These are phyloP conservation scores for Ceratocystis albifundus DNA, from an alignment of 2,329 filamentous ascomycete genomes.

Conservation along the genomic window DNA sequence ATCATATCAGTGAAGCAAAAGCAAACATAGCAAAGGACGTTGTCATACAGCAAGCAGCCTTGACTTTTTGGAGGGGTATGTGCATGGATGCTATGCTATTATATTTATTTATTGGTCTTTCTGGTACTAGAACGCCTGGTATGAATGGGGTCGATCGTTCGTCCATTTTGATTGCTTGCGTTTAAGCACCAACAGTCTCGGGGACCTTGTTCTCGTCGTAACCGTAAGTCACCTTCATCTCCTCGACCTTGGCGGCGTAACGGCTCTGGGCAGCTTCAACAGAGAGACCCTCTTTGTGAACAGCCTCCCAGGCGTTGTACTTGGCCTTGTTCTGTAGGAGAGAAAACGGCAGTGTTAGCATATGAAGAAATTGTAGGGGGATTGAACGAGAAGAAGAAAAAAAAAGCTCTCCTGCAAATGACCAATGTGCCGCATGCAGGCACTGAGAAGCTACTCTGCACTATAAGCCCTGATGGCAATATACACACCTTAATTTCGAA, in stretches of 20 bases:
- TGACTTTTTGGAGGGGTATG: too few species aligned
- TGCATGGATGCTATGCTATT: neutral
- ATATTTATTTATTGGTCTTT: neutral
- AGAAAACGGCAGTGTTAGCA: conserved; percentile 13
- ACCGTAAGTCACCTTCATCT: conserved; percentile 58
- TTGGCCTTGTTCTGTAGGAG: conserved; percentile 61
- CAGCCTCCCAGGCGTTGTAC: conserved; percentile 62
- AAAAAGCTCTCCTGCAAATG: too few species aligned
- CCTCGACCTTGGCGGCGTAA: conserved; percentile 63
- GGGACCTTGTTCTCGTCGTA: conserved; percentile 53
- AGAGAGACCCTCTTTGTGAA: conserved; percentile 51
- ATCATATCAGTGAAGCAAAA: too few species aligned
- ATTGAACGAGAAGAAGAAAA: neutral
- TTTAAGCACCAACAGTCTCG: conserved; percentile 40
- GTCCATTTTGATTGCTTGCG: neutral
- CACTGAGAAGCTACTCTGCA: neutral
- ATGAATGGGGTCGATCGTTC: neutral
- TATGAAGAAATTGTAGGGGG: neutral
- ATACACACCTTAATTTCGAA: conserved; percentile 55
- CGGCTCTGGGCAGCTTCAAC: conserved; percentile 58
- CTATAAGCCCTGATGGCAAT: neutral
- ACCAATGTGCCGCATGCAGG: neutral
- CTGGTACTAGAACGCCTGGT: neutral
- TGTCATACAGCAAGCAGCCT: neutral
- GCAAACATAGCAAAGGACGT: too few species aligned